phyloP scores from a whole-genome alignment of 2,329 filamentous ascomycete species.

The Microthyrium microscopicum region DNA sequence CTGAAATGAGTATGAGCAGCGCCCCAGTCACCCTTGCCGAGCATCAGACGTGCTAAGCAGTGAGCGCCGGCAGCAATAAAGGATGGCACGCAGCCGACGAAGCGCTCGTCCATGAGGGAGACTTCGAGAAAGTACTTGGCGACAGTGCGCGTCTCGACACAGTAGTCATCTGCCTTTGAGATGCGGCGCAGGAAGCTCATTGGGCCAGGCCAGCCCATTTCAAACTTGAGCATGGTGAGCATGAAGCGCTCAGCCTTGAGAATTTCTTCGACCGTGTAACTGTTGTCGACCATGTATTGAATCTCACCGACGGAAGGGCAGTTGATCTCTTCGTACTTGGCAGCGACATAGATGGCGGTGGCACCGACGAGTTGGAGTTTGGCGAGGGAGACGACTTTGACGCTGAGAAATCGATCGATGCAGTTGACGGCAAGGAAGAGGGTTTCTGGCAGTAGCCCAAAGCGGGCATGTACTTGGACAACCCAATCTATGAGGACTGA shows the following conservation, averaged over 20 bases:
- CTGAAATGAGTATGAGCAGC: conserved; percentile 79
- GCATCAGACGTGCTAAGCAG: conserved; percentile 73
- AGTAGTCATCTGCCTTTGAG: conserved; percentile 97
- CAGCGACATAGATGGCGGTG: conserved; percentile 85
- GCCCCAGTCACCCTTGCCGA: conserved; percentile 90
- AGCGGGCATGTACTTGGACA: conserved; percentile 86
- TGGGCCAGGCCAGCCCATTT: conserved; percentile 93
- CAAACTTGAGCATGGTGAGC: conserved; percentile 89
- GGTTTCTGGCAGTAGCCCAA: conserved; percentile 81
- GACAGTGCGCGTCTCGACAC: conserved; percentile 83
- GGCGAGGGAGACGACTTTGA: conserved; percentile 84
- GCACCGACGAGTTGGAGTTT: conserved; percentile 94
- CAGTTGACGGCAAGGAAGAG: conserved; percentile 92
- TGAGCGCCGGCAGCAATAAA: conserved; percentile 84
- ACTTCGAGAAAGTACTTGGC: conserved; percentile 97
- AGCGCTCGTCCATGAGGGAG: conserved; percentile 94
- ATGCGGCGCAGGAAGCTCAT: conserved; percentile 96
- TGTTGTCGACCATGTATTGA: conserved; percentile 93
- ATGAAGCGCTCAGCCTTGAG: conserved; percentile 96
- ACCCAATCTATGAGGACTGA: conserved; percentile 96
- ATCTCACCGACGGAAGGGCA: conserved; percentile 91
- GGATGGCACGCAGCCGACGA: conserved; percentile 80
- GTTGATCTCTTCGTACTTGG: conserved; percentile 98
- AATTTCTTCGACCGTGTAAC: conserved; percentile 80
- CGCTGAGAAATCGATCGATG: conserved; percentile 87